A percentile compares a stretch with the other conserved stretches of the same genome.
Evolutionary conservation across 2,329 filamentous ascomycete genomes (phyloP).

Genomic region (Microthyrium microscopicum): DNA sequence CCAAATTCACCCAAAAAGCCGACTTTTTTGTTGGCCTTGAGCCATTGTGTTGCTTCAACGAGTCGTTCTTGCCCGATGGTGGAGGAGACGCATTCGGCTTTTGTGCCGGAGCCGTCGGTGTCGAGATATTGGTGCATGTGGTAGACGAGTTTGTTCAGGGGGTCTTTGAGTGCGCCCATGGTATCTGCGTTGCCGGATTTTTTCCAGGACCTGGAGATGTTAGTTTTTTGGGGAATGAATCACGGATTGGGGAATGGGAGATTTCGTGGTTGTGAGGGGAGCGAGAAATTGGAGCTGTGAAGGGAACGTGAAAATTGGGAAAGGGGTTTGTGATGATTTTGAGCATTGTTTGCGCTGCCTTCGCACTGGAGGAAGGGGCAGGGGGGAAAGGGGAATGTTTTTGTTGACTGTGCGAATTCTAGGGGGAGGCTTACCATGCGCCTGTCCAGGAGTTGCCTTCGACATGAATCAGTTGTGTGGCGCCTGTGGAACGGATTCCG

Average conservation of each 20-base stretch:
- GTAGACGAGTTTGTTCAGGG: constrained; percentile 35
- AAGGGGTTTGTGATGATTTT: too few species aligned
- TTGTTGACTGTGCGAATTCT: too few species aligned
- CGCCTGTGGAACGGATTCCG: constrained; percentile 27
- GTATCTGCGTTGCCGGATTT: constrained; percentile 27
- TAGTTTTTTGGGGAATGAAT: too few species aligned
- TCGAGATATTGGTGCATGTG: constrained; percentile 50
- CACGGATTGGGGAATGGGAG: too few species aligned
- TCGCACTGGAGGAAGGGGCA: constrained; percentile 8
- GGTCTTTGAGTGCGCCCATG: constrained; percentile 33
- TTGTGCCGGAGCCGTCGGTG: constrained; percentile 36
- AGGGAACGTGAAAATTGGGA: too few species aligned
- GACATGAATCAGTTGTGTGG: constrained; percentile 41
- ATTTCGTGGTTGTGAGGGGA: too few species aligned
- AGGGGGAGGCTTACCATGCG: too few species aligned
- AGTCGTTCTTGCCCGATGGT: constrained; percentile 40
- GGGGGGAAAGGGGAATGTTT: background rate
- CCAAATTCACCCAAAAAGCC: constrained; percentile 39
- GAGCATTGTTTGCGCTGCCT: too few species aligned
- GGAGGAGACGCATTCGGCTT: constrained; percentile 29
- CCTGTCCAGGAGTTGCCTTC: constrained; percentile 36
- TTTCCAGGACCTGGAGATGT: too few species aligned
- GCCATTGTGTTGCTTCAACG: constrained; percentile 34
- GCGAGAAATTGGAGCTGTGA: too few species aligned
- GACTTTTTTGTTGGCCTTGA: constrained; percentile 34